Percentiles rank a stretch among this genome's conserved stretches.
Conservation (phyloP, 257 asterid genomes). For the Marsdenia floribunda region DNA sequence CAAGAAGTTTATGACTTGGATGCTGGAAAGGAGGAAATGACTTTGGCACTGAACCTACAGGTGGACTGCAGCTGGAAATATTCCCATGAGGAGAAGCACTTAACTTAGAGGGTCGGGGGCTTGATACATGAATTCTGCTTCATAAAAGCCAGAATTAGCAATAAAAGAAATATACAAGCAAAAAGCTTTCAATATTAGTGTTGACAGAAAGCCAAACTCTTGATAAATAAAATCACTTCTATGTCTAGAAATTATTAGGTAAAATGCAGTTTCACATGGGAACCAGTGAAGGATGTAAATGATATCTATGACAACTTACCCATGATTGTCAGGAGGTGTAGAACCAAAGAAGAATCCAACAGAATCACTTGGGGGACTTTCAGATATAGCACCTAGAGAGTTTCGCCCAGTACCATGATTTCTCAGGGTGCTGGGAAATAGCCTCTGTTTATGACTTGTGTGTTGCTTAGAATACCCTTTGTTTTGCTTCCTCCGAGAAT, state of each 20-base stretch:
- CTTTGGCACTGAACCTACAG: constrained; percentile 78
- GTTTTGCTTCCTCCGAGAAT: constrained; percentile 51
- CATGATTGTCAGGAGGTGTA: constrained; percentile 75
- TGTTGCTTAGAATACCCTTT: constrained; percentile 63
- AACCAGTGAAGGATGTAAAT: neutral
- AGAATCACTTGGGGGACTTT: constrained; percentile 75
- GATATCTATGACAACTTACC: constrained; percentile 39
- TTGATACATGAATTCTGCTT: constrained; percentile 27
- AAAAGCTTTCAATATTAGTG: constrained; percentile 1
- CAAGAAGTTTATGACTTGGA: constrained; percentile 83
- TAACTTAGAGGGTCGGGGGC: constrained; percentile 58
- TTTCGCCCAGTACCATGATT: constrained; percentile 49
- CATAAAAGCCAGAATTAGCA: constrained; percentile 3
- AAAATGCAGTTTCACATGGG: neutral
- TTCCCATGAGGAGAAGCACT: constrained; percentile 71
- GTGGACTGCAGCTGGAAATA: constrained; percentile 63
- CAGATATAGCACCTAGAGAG: constrained; percentile 43
- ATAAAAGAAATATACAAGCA: constrained; percentile 2
- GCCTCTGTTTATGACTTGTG: constrained; percentile 50
- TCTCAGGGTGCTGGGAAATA: constrained; percentile 46
- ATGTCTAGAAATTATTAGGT: neutral
- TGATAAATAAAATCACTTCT: neutral
- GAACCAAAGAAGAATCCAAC: constrained; percentile 94
- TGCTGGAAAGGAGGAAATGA: constrained; percentile 84
- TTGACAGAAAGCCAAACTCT: neutral